A percentile compares a stretch with the other conserved stretches of the same genome.
Evolutionary conservation across 2,329 filamentous ascomycete species (phyloP).

Genomic region (Berkeleyomyces basicola): DNA sequence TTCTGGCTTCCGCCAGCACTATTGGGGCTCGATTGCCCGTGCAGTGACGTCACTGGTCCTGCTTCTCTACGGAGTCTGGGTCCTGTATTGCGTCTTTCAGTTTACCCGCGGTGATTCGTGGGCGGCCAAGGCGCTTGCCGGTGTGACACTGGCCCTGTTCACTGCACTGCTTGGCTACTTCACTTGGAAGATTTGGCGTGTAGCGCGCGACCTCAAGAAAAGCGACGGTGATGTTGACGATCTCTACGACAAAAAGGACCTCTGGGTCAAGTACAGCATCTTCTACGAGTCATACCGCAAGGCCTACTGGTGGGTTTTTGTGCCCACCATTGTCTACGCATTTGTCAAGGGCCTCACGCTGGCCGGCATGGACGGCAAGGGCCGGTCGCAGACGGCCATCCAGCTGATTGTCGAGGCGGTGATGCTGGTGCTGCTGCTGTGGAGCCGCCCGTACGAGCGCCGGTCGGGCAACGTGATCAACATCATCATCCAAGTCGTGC

Average conservation of each 20-base stretch:
- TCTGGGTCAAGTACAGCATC: constrained; percentile 88
- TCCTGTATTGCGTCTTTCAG: constrained; percentile 89
- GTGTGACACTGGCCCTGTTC: constrained; percentile 62
- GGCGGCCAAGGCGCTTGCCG: constrained; percentile 75
- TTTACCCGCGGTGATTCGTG: constrained; percentile 89
- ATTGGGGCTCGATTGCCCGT: constrained; percentile 84
- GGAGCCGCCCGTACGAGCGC: constrained; percentile 72
- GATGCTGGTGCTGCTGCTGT: constrained; percentile 65
- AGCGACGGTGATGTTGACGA: constrained; percentile 53
- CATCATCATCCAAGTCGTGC: constrained; percentile 75
- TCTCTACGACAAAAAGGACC: constrained; percentile 76
- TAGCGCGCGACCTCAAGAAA: constrained; percentile 58
- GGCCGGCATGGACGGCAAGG: constrained; percentile 71
- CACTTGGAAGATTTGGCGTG: constrained; percentile 63
- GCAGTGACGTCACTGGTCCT: constrained; percentile 82
- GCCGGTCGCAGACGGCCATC: constrained; percentile 60
- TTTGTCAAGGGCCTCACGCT: constrained; percentile 78
- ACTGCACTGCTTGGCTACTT: constrained; percentile 72
- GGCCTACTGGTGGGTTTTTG: constrained; percentile 92
- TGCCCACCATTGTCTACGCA: constrained; percentile 78
- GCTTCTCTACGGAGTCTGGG: constrained; percentile 87
- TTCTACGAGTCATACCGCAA: constrained; percentile 96
- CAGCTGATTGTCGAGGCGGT: constrained; percentile 68
- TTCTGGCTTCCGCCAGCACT: constrained; percentile 77
- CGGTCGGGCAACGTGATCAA: constrained; percentile 87